Conservation (phyloP, 1,284 basidiomycete species). For the Filobasidium uniguttulatum region DNA sequence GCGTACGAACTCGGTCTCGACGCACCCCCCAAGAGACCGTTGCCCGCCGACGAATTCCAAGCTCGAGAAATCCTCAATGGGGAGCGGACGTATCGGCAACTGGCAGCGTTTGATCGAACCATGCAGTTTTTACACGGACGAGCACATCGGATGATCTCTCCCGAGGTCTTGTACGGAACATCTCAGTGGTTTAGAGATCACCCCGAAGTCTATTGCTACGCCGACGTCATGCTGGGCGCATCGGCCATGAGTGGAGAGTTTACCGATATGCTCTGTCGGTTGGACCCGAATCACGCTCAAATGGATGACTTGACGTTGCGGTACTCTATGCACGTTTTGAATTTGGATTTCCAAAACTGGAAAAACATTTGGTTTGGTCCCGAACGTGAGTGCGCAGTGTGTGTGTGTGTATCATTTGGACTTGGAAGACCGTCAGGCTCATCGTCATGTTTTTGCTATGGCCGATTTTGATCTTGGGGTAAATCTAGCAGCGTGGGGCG, state of each 20-base stretch:
- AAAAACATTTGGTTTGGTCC: constrained; percentile 21
- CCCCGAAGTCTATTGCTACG: constrained; percentile 20
- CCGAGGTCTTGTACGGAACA: constrained; percentile 19
- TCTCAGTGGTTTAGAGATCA: constrained; percentile 24
- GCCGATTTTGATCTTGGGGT: background rate
- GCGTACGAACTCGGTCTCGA: constrained; percentile 33
- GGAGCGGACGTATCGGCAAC: constrained; percentile 17
- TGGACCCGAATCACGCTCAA: background rate
- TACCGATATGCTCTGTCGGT: background rate
- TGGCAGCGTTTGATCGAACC: constrained; percentile 15
- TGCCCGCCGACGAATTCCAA: constrained; percentile 23
- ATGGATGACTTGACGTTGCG: constrained; percentile 13
- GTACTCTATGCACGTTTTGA: no score
- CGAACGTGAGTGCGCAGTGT: constrained; percentile 16
- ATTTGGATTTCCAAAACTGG: no score
- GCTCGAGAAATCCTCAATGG: constrained; percentile 16
- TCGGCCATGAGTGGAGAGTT: constrained; percentile 6
- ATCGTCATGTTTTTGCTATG: no score
- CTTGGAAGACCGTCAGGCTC: no score
- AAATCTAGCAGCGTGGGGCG: constrained; percentile 1
- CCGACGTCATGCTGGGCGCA: constrained; percentile 23
- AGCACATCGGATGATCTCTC: constrained; percentile 19
- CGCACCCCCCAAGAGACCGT: constrained; percentile 20
- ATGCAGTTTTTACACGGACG: constrained; percentile 20
- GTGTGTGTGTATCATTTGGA: no score